Conservation (phyloP, 2,329 filamentous ascomycete genomes). For the Emergomyces africanus region DNA sequence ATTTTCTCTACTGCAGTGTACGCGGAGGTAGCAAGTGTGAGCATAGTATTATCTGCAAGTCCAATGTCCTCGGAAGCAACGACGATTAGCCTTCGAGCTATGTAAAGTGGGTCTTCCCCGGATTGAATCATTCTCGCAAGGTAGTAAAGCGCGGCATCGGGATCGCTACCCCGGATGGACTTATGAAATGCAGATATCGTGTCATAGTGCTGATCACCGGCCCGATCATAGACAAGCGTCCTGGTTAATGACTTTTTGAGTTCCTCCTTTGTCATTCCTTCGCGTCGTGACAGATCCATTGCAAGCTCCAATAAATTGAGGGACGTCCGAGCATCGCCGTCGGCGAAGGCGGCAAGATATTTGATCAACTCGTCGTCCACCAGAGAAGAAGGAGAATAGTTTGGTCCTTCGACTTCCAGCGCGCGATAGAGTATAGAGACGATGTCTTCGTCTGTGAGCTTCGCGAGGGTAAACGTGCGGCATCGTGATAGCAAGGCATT, state of each 20-base stretch:
- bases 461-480: conserved; percentile 73
- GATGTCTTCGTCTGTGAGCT: conserved; percentile 61
- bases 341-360: conserved; percentile 76
- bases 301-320: conserved; percentile 87
- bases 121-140: conserved; percentile 91
- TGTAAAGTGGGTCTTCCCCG: conserved; percentile 84
- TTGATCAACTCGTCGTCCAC: conserved; percentile 63
- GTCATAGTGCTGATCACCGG: conserved; percentile 94
- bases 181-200: conserved; percentile 97
- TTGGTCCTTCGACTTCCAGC: conserved; percentile 47
- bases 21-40: conserved; percentile 71
- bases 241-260: conserved; percentile 78
- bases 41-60: conserved; percentile 70
- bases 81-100: conserved; percentile 85
- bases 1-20: conserved; percentile 86
- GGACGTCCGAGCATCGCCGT: conserved; percentile 85
- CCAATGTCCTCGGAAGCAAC: conserved; percentile 92
- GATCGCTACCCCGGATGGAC: conserved; percentile 72
- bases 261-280: conserved; percentile 55
- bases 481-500: conserved; percentile 78
- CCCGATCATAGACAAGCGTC: conserved; percentile 87
- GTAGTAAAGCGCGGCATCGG: conserved; percentile 88
- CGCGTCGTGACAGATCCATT: conserved; percentile 57
- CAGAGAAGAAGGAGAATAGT: conserved; percentile 39
- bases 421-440: conserved; percentile 64